phyloP scores from a whole-genome alignment of 2,329 filamentous ascomycete species.

The Hansfordia pulvinata region DNA sequence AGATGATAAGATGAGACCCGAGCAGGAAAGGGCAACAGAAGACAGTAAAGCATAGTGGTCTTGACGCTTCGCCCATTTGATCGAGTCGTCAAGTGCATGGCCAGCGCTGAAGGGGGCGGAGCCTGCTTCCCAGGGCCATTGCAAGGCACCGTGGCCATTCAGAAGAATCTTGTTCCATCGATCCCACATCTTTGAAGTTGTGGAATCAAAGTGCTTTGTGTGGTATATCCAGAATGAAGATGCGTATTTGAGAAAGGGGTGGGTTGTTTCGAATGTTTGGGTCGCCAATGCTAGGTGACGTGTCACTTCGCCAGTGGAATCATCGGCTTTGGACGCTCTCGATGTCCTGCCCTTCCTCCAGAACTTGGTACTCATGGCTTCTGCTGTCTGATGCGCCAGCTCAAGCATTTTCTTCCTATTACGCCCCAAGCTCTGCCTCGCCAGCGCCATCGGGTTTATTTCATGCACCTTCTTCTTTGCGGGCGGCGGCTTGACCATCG shows the following conservation, averaged over 20 bases:
- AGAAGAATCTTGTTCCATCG: constrained; percentile 2
- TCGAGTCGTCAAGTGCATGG: too few species aligned
- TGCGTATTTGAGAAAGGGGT: constrained; percentile 6
- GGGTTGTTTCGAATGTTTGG: neutral
- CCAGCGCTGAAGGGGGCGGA: too few species aligned
- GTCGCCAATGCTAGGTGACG: neutral
- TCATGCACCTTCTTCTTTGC: too few species aligned
- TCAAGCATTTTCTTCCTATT: neutral
- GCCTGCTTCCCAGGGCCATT: constrained; percentile 2
- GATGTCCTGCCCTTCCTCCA: neutral
- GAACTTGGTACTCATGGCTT: neutral
- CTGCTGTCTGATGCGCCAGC: constrained; percentile 1
- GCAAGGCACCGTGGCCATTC: neutral
- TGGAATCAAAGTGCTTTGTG: constrained; percentile 3
- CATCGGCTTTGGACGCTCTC: neutral
- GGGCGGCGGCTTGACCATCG: constrained; percentile 18
- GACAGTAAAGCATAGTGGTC: too few species aligned
- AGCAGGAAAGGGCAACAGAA: too few species aligned
- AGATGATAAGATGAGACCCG: too few species aligned
- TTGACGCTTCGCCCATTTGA: too few species aligned
- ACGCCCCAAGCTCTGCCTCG: constrained; percentile 1
- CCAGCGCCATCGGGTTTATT: too few species aligned
- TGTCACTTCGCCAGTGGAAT: neutral
- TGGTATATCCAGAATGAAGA: constrained; percentile 5
- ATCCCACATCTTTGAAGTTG: constrained; percentile 3